Evolutionary conservation across 2,329 filamentous ascomycete genomes (phyloP).

Genomic region (Colletotrichum sidae): DNA sequence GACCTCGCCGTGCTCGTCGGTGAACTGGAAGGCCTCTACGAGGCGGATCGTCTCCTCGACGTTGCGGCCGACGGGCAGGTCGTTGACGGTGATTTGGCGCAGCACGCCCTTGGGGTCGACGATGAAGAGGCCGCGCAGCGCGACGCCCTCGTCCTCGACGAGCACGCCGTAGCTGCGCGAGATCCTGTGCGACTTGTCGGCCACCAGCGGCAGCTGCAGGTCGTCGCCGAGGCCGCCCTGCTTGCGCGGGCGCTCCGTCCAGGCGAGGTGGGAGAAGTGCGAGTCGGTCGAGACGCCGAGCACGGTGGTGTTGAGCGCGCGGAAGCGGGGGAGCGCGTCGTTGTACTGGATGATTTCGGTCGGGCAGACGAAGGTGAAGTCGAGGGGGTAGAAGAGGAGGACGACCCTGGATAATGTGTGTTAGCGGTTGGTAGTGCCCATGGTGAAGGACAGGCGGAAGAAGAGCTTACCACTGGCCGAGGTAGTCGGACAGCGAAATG

Average conservation of each 20-base stretch:
- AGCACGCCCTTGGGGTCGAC: constrained; percentile 73
- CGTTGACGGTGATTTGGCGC: constrained; percentile 74
- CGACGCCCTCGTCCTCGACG: constrained; percentile 72
- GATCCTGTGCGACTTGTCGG: constrained; percentile 71
- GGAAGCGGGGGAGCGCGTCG: constrained; percentile 70
- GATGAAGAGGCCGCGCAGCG: constrained; percentile 73
- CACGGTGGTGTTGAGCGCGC: constrained; percentile 68
- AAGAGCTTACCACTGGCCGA: constrained; percentile 58
- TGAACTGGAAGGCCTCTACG: constrained; percentile 82
- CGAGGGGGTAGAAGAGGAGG: constrained; percentile 75
- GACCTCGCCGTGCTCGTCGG: constrained; percentile 84
- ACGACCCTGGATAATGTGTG: constrained; percentile 61
- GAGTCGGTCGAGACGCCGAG: constrained; percentile 72
- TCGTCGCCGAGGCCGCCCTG: constrained; percentile 70
- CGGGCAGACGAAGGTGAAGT: constrained; percentile 76
- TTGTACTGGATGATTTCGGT: constrained; percentile 75
- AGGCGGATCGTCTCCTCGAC: constrained; percentile 75
- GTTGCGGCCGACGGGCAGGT: constrained; percentile 72
- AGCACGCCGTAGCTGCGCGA: constrained; percentile 72
- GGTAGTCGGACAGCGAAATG: constrained; percentile 56
- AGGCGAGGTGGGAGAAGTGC: constrained; percentile 68
- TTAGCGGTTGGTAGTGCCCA: not conserved
- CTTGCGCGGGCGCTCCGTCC: constrained; percentile 68
- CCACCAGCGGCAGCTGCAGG: constrained; percentile 70
- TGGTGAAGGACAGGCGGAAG: not conserved